Conservation (phyloP, 2,329 filamentous ascomycete genomes). For the Huntiella omanensis region DNA sequence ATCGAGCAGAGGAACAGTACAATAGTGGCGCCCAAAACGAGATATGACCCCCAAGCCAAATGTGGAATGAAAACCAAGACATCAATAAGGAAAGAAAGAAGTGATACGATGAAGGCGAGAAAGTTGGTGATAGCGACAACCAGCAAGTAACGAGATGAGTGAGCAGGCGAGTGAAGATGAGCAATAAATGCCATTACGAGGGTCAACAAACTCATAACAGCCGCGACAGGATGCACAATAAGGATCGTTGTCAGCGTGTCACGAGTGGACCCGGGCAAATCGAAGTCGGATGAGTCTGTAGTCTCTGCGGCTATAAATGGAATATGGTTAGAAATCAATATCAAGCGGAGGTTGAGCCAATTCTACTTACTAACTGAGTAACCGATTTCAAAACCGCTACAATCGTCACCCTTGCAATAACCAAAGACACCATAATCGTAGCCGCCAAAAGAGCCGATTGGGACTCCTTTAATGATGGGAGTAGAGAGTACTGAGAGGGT, state of each 20-base stretch:
- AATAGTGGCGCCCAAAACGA: slow-evolving; percentile 77
- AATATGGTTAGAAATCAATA: neutral
- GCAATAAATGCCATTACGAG: slow-evolving; percentile 60
- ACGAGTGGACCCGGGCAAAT: slow-evolving; percentile 32
- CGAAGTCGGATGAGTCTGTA: slow-evolving; percentile 28
- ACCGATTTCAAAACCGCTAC: slow-evolving; percentile 60
- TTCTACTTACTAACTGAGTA: slow-evolving; percentile 56
- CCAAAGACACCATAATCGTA: slow-evolving; percentile 86
- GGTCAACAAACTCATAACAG: slow-evolving; percentile 69
- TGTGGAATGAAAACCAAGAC: slow-evolving; percentile 89
- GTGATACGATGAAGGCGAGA: slow-evolving; percentile 62
- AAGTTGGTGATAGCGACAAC: slow-evolving; percentile 71
- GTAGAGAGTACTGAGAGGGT: slow-evolving; percentile 80
- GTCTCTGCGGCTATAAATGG: slow-evolving; percentile 12
- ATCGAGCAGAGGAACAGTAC: slow-evolving; percentile 65
- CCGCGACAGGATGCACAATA: slow-evolving; percentile 82
- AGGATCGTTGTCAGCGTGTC: slow-evolving; percentile 67
- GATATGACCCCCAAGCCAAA: slow-evolving; percentile 82
- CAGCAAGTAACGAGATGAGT: slow-evolving; percentile 77
- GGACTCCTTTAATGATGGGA: slow-evolving; percentile 70
- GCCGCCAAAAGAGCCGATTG: slow-evolving; percentile 57
- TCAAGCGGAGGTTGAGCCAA: slow-evolving; percentile 12
- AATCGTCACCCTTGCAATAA: slow-evolving; percentile 47
- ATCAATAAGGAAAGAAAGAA: slow-evolving; percentile 82
- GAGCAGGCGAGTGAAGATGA: slow-evolving; percentile 72